Conservation (phyloP, 768 basidiomycete species). For the Steccherinum ochraceum region DNA sequence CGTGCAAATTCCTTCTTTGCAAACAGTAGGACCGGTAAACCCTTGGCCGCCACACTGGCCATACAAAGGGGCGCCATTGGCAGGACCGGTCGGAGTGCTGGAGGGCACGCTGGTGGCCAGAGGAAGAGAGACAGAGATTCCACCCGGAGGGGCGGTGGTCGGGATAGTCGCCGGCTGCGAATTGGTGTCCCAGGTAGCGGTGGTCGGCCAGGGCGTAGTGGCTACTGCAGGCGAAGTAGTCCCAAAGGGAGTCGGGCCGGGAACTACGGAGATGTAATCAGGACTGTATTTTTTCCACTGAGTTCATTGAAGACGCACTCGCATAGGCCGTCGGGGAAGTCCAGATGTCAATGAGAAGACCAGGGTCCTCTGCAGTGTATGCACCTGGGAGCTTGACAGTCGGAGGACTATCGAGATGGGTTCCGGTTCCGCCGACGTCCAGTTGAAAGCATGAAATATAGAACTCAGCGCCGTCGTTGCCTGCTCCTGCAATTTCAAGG, state of each 20-base stretch:
- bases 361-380: slow-evolving; percentile 31
- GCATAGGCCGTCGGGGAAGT: slow-evolving; percentile 31
- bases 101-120: background rate
- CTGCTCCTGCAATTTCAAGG: slow-evolving; percentile 49
- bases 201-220: slow-evolving; percentile 36
- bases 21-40: slow-evolving; percentile 8
- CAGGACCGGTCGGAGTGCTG: background rate
- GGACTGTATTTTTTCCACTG: slow-evolving; percentile 2
- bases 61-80: slow-evolving; percentile 10
- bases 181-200: slow-evolving; percentile 47
- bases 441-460: slow-evolving; percentile 46
- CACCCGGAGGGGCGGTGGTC: slow-evolving; percentile 21
- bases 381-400: slow-evolving; percentile 39
- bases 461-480: slow-evolving; percentile 35
- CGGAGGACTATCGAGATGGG: slow-evolving; percentile 29
- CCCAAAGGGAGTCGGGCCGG: slow-evolving; percentile 45
- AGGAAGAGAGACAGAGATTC: slow-evolving; percentile 13
- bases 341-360: slow-evolving; percentile 45
- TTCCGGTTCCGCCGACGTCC: slow-evolving; percentile 32
- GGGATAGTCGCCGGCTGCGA: slow-evolving; percentile 41
- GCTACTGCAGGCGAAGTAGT: slow-evolving; percentile 33
- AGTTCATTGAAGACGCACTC: slow-evolving; percentile 24
- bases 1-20: slow-evolving; percentile 6
- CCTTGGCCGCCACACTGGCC: slow-evolving; percentile 13
- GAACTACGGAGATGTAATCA: slow-evolving; percentile 25